These are phyloP conservation scores for Ceratocystis huliohia DNA, from an alignment of 2,329 filamentous ascomycete species.

Conservation along the genomic window DNA sequence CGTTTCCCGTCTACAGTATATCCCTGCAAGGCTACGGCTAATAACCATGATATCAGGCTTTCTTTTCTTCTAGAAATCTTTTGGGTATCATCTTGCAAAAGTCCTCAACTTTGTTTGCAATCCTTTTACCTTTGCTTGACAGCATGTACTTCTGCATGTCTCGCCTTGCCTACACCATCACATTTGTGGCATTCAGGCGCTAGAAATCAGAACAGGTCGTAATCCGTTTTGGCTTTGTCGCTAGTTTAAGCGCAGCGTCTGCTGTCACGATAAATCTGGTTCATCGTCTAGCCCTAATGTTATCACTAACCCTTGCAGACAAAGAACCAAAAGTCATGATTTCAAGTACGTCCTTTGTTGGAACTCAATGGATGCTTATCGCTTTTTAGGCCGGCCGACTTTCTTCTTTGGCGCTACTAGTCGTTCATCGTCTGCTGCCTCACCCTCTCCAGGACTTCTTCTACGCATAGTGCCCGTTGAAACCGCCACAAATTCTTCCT, in stretches of 20 bases:
- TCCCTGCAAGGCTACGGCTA: constrained; percentile 4
- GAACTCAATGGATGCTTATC: constrained; percentile 22
- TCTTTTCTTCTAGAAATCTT: not conserved
- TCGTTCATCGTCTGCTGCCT: constrained; percentile 43
- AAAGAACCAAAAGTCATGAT: not conserved
- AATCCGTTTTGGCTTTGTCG: not conserved
- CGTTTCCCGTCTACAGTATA: not conserved
- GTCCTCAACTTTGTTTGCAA: no score
- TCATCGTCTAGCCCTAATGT: not conserved
- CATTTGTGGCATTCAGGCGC: not conserved
- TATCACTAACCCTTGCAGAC: not conserved
- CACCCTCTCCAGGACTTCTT: constrained; percentile 64
- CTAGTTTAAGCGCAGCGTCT: not conserved
- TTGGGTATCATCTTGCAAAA: not conserved
- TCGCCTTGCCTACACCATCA: not conserved
- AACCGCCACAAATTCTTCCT: constrained; percentile 67
- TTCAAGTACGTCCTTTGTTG: not conserved
- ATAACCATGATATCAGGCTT: no score
- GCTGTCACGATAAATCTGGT: not conserved
- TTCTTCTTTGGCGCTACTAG: constrained; percentile 31
- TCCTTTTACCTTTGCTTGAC: not conserved
- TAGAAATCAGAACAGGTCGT: not conserved
- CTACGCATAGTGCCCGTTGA: constrained; percentile 73
- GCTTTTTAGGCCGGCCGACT: constrained; percentile 34
- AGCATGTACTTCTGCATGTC: not conserved